Base-by-base conservation (phyloP, 1,284 basidiomycete species). In the Trametes hirsuta region DNA sequence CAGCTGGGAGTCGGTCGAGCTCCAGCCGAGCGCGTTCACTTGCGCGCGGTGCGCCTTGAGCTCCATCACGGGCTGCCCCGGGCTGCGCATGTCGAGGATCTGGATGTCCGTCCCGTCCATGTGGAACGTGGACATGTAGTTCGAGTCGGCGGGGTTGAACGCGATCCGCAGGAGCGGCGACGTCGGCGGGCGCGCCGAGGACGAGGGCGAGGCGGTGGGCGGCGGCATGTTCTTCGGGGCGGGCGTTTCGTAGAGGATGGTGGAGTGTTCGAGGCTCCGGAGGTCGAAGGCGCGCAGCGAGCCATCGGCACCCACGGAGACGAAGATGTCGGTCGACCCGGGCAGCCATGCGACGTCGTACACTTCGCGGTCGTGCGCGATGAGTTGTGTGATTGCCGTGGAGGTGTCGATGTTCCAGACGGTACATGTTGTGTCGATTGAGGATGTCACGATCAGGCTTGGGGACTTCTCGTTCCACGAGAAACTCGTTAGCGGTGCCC, bases 261-360 rank as follows among this genome's bases (percentile, higher is more conserved):
- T 99, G 8, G 95, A 98, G 76, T 99, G 97, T 74, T 99, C 97
- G 47, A 99, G 83, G 67, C 92, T 94, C 40, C 97, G 89, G 57
- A 99, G 79, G 75, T 99, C 97, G 73, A 99, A 99, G 8, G 97
- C 96, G 49, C 97, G 92, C 39, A 99, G 80, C 60, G 91, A 95
- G 11, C 97, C 97, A 72, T 99, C 97, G 12, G 97, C 97, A 24
- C 97, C 97, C 21, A 99, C 97, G 14, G 94, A 97, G 36, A 98
- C 96, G 75, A 99, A 99, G 65, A 98, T 96, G 74, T 99, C 96
- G 4, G 93, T 93, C 11, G 94, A 97, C n/a, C 90, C 87, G 1
- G 97, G 97, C n/a, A 98, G 86, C 97, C 97, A 98, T 42, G 94
- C 95, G 50, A 97, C 94, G 71, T 97, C 94, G 76, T 95, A 96